These are phyloP conservation scores for Chalciporus piperatus DNA, from an alignment of 768 basidiomycete species.

Conservation along the genomic window DNA sequence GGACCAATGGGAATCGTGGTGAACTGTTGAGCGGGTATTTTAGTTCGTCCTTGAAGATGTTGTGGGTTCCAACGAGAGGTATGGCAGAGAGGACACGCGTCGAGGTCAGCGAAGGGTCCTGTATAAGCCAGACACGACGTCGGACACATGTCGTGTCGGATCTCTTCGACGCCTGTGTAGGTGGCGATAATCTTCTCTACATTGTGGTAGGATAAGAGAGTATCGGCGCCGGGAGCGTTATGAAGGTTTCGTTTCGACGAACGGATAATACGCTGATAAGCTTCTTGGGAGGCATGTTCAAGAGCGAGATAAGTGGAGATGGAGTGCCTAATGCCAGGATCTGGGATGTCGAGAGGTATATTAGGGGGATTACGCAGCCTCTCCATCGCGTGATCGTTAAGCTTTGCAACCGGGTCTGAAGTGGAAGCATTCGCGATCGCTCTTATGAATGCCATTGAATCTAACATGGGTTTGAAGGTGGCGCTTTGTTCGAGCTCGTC, in stretches of 20 bases:
- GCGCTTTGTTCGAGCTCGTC: background rate
- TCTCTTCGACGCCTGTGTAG: constrained; percentile 1
- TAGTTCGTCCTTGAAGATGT: background rate
- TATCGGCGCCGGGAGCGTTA: too few relatives aligned
- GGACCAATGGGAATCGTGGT: background rate
- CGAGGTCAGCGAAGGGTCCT: constrained; percentile 12
- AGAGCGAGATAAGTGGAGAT: background rate
- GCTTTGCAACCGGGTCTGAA: background rate
- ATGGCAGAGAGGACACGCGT: background rate
- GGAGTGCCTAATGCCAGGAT: background rate
- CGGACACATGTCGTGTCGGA: constrained; percentile 23
- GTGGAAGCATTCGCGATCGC: background rate
- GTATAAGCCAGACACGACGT: constrained; percentile 26
- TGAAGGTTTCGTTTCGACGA: too few relatives aligned
- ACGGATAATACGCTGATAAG: too few relatives aligned
- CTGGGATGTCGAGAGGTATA: background rate
- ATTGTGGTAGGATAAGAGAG: too few relatives aligned
- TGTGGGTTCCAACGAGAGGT: background rate
- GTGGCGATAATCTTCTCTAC: background rate
- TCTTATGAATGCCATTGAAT: background rate
- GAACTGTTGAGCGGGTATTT: background rate
- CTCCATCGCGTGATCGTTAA: background rate
- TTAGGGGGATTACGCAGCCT: background rate
- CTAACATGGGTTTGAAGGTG: background rate
- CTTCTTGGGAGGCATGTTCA: too few relatives aligned